Evolutionary conservation across 2,329 filamentous ascomycete genomes (phyloP).

Genomic region (Parastagonospora avenae): DNA sequence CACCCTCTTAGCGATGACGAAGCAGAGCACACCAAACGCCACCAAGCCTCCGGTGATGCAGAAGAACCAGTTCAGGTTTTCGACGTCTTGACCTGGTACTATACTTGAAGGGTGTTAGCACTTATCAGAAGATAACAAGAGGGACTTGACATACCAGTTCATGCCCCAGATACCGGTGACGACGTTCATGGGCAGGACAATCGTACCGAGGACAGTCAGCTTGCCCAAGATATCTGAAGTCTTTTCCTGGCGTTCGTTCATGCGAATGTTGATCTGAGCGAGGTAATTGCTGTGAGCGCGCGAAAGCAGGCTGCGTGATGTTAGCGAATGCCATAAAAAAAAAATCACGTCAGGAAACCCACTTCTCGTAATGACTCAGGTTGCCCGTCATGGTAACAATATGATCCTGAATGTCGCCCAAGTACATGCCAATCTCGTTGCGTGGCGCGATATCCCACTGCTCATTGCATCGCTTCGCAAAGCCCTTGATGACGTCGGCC

Average conservation of each 20-base stretch:
- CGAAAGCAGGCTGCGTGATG: constrained; percentile 71
- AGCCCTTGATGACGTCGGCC: constrained; percentile 98
- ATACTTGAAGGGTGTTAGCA: constrained; percentile 50
- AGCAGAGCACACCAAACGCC: constrained; percentile 80
- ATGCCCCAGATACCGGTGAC: constrained; percentile 98
- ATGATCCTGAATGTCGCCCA: constrained; percentile 98
- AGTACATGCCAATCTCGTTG: constrained; percentile 94
- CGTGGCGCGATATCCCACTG: constrained; percentile 95
- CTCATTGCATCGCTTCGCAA: constrained; percentile 97
- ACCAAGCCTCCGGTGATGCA: constrained; percentile 73
- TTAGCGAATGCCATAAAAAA: constrained; percentile 12
- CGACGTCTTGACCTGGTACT: constrained; percentile 87
- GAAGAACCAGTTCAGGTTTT: constrained; percentile 64
- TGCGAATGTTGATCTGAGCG: constrained; percentile 98
- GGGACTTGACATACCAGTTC: constrained; percentile 62
- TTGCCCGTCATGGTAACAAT: constrained; percentile 99
- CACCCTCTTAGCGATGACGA: constrained; percentile 76
- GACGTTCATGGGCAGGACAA: constrained; percentile 98
- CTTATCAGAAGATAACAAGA: not conserved
- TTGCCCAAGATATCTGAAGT: constrained; percentile 94
- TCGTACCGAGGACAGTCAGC: constrained; percentile 93
- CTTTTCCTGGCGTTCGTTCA: constrained; percentile 97
- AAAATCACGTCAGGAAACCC: constrained; percentile 19
- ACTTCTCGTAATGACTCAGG: constrained; percentile 95
- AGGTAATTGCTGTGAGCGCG: constrained; percentile 95